These are phyloP conservation scores for Emmonsiellopsis sp. DNA, from an alignment of 2,329 filamentous ascomycete genomes.

Conservation along the genomic window DNA sequence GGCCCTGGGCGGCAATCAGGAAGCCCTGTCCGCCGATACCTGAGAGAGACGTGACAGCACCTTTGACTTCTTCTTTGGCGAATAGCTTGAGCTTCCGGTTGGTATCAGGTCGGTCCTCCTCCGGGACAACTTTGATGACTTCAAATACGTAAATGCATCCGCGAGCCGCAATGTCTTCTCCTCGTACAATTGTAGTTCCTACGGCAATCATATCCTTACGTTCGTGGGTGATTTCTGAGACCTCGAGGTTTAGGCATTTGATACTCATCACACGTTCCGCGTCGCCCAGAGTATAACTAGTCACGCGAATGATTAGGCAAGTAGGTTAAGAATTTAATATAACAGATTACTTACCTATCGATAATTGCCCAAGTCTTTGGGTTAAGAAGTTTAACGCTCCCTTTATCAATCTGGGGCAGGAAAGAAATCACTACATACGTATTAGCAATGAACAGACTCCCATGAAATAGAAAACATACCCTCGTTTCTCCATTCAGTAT, in stretches of 20 bases:
- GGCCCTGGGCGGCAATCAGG: constrained; percentile 82
- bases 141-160: constrained; percentile 87
- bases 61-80: constrained; percentile 83
- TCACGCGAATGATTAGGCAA: constrained; percentile 5
- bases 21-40: constrained; percentile 81
- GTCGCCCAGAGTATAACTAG: constrained; percentile 56
- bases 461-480: constrained; percentile 23
- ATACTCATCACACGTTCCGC: constrained; percentile 74
- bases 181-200: constrained; percentile 75
- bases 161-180: constrained; percentile 80
- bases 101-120: constrained; percentile 76
- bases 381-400: constrained; percentile 68
- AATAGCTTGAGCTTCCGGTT: constrained; percentile 77
- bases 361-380: constrained; percentile 70
- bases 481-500: constrained; percentile 71
- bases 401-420: constrained; percentile 60
- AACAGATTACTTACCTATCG: constrained; percentile 44
- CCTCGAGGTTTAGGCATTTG: constrained; percentile 73
- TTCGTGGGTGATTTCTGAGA: constrained; percentile 85
- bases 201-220: constrained; percentile 73
- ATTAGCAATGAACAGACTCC: constrained; percentile 9
- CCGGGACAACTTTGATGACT: constrained; percentile 81
- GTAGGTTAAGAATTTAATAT: background rate
- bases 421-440: constrained; percentile 40
- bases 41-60: constrained; percentile 78